These are phyloP conservation scores for Dendrocalamus latiflorus DNA, from an alignment of 202 grass and related monocot species.

Conservation along the genomic window DNA sequence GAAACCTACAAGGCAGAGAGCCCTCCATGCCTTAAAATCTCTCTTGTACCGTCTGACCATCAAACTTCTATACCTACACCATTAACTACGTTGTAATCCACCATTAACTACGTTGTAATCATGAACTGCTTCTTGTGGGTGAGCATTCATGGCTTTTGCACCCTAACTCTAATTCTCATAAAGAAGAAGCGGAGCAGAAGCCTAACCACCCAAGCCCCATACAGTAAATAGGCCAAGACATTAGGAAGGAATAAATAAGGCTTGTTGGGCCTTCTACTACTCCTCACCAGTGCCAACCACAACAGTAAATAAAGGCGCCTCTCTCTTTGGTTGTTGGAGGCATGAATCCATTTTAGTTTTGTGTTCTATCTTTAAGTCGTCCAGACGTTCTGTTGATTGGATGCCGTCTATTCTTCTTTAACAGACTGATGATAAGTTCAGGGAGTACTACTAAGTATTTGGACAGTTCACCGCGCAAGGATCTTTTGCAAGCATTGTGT, in stretches of 20 bases:
- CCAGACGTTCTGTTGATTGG: constrained; percentile 16
- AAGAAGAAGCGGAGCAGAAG: constrained; percentile 20
- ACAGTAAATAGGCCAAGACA: constrained; percentile 48
- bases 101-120: constrained; percentile 62
- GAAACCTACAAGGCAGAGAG: too few relatives aligned
- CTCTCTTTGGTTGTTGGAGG: constrained; percentile 57
- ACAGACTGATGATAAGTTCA: constrained; percentile 1
- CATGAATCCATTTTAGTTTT: constrained; percentile 52
- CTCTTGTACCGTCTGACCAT: constrained; percentile 50
- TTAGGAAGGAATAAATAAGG: constrained; percentile 43
- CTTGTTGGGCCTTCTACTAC: constrained; percentile 41
- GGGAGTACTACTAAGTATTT: background rate
- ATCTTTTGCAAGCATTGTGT: background rate
- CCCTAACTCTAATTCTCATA: constrained; percentile 44
- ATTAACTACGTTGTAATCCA: constrained; percentile 64
- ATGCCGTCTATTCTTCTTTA: constrained; percentile 11
- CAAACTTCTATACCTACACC: constrained; percentile 66
- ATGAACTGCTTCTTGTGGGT: constrained; percentile 61
- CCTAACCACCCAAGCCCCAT: constrained; percentile 20
- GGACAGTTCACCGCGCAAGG: background rate
- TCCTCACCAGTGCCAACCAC: constrained; percentile 48
- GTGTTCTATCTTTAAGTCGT: constrained; percentile 38
- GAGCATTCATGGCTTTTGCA: constrained; percentile 60
- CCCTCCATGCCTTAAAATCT: background rate
- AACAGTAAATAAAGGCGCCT: constrained; percentile 58